Evolutionary conservation across 2,329 filamentous ascomycete species (phyloP).

Genomic region (Ascochyta lentis): DNA sequence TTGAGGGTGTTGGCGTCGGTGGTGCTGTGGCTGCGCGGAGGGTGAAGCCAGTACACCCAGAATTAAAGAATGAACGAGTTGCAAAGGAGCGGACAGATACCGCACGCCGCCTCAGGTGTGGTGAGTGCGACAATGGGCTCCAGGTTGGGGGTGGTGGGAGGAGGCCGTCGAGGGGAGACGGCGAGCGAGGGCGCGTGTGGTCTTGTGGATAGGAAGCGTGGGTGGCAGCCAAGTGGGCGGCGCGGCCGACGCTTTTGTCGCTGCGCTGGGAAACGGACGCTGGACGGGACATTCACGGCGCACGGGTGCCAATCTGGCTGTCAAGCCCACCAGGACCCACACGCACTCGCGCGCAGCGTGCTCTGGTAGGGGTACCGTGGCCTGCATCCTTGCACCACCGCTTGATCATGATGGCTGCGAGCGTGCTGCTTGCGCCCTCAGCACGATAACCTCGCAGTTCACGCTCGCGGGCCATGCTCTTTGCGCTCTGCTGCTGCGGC

Average conservation of each 20-base stretch:
- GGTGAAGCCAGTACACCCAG: slow-evolving; percentile 48
- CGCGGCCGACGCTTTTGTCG: slow-evolving; percentile 28
- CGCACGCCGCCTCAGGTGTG: slow-evolving; percentile 36
- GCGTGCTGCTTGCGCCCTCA: slow-evolving; percentile 9
- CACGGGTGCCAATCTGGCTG: slow-evolving; percentile 17
- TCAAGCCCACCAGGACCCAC: slow-evolving; percentile 13
- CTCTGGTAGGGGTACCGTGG: slow-evolving; percentile 12
- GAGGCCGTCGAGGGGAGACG: slow-evolving; percentile 22
- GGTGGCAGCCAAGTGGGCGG: slow-evolving; percentile 28
- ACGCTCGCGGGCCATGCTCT: neutral
- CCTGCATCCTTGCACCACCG: slow-evolving; percentile 11
- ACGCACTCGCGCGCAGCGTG: slow-evolving; percentile 3
- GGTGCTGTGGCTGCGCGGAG: slow-evolving; percentile 23
- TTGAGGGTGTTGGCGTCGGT: slow-evolving; percentile 12
- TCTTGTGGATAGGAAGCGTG: slow-evolving; percentile 30
- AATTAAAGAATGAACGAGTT: slow-evolving; percentile 46
- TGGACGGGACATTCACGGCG: slow-evolving; percentile 2
- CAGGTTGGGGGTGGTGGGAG: slow-evolving; percentile 26
- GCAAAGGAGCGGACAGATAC: slow-evolving; percentile 49
- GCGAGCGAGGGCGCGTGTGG: slow-evolving; percentile 28
- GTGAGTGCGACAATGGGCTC: slow-evolving; percentile 45
- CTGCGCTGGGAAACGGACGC: slow-evolving; percentile 17
- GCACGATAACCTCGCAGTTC: neutral
- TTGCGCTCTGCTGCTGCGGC: neutral
- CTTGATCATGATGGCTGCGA: neutral